Evolutionary conservation across 1,284 basidiomycete species (phyloP).

Genomic region (Cryptococcus sp.): DNA sequence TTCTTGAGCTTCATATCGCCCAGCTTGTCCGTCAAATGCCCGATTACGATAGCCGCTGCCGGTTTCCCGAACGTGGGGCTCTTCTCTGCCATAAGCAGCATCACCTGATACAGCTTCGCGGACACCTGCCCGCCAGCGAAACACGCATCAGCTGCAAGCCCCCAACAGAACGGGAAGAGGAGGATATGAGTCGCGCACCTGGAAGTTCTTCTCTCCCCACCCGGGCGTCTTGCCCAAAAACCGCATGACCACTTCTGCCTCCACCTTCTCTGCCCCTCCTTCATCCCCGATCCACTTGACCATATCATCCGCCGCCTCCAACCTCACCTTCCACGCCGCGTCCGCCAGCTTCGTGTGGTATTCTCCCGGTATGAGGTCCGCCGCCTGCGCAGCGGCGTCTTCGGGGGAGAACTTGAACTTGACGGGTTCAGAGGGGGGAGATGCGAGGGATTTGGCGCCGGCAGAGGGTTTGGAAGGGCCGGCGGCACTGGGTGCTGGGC

Average conservation of each 20-base stretch:
- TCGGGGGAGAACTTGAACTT: slow-evolving; percentile 90
- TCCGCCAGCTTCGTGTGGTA: slow-evolving; percentile 74
- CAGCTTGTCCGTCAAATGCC: slow-evolving; percentile 89
- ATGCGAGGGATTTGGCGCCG: slow-evolving; percentile 57
- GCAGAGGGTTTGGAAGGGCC: slow-evolving; percentile 47
- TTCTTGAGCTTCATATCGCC: slow-evolving; percentile 98
- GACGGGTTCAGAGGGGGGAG: slow-evolving; percentile 66
- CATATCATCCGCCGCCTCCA: slow-evolving; percentile 85
- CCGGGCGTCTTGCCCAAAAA: slow-evolving; percentile 85
- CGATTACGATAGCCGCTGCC: slow-evolving; percentile 75
- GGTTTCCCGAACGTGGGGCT: slow-evolving; percentile 82
- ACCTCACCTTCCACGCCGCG: slow-evolving; percentile 86
- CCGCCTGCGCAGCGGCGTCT: slow-evolving; percentile 80
- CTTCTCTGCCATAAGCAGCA: slow-evolving; percentile 68
- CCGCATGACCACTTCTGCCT: slow-evolving; percentile 87
- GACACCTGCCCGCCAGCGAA: slow-evolving; percentile 69
- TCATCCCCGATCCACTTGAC: slow-evolving; percentile 70
- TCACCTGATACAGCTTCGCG: slow-evolving; percentile 74
- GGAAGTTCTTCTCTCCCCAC: slow-evolving; percentile 98
- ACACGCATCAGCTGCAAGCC: neutral
- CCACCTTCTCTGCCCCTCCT: slow-evolving; percentile 61
- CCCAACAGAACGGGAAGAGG: neutral
- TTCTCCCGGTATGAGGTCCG: slow-evolving; percentile 68
- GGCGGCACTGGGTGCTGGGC: slow-evolving; percentile 31
- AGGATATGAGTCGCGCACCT: slow-evolving; percentile 56